Conservation (phyloP, 2,329 filamentous ascomycete genomes). For the Talaromyces marneffei region DNA sequence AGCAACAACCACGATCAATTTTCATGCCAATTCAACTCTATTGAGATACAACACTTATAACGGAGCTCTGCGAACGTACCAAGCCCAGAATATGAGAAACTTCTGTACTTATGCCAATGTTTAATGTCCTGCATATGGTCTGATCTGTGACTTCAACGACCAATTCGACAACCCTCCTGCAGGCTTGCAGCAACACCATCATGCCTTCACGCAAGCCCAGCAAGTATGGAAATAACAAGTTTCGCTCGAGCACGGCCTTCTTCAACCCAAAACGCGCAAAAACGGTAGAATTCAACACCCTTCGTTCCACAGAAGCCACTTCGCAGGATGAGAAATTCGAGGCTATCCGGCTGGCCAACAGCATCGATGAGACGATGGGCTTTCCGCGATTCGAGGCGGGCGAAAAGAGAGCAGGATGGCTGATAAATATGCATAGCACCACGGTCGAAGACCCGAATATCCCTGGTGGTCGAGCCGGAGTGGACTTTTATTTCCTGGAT, state of each 20-base stretch:
- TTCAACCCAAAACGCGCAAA: conserved; percentile 55
- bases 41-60: not conserved
- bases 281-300: conserved; percentile 71
- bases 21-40: not conserved
- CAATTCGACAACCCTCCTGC: conserved; percentile 18
- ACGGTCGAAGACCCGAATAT: conserved; percentile 76
- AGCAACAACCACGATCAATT: not conserved
- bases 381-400: conserved; percentile 89
- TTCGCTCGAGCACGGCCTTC: conserved; percentile 38
- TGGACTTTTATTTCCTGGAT: conserved; percentile 96
- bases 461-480: conserved; percentile 75
- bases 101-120: conserved; percentile 6
- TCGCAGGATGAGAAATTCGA: conserved; percentile 92
- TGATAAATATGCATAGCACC: conserved; percentile 91
- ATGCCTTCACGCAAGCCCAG: conserved; percentile 52
- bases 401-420: conserved; percentile 79
- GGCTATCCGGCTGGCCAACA: conserved; percentile 72
- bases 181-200: conserved; percentile 21
- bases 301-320: conserved; percentile 73
- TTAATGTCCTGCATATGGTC: conserved; percentile 14
- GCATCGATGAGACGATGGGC: conserved; percentile 91
- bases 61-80: not conserved
- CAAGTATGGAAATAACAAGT: conserved; percentile 57
- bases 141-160: conserved; percentile 19
- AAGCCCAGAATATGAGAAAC: not conserved